phyloP scores from a whole-genome alignment of 106 monocot species.

The Phalaenopsis aphrodite region DNA sequence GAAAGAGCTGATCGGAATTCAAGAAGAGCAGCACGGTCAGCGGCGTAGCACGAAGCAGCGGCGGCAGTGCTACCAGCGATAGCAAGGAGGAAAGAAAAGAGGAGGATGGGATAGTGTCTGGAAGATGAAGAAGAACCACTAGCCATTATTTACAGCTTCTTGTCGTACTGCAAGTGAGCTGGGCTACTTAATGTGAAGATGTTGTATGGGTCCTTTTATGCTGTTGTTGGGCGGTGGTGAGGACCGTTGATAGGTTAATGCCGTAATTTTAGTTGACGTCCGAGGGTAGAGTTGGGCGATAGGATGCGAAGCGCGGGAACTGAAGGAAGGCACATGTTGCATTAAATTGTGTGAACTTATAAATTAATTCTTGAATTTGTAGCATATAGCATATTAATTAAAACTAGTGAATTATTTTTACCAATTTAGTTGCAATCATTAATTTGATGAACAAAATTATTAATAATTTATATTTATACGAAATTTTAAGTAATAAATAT shows the following conservation, averaged over 20 bases:
- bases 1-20: slow-evolving; percentile 35
- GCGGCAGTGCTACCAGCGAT: not conserved
- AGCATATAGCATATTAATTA: no score
- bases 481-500: no score
- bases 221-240: not conserved
- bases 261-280: not conserved
- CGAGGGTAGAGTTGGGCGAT: no score
- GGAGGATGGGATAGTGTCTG: slow-evolving; percentile 3
- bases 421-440: no score
- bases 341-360: no score
- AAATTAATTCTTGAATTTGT: no score
- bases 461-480: no score
- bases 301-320: no score
- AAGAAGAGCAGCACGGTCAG: slow-evolving; percentile 38
- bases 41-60: slow-evolving; percentile 15
- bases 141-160: not conserved
- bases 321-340: no score
- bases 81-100: slow-evolving; percentile 15
- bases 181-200: not conserved
- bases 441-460: no score
- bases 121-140: not conserved
- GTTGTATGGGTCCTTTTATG: not conserved
- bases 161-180: not conserved
- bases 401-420: no score
- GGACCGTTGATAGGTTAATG: not conserved